Evolutionary conservation across 225 moss, liverwort and hornwort genomes (phyloP), one percentile per base, ranked within the genome.

Genomic region (Sphagnum tenellum): DNA sequence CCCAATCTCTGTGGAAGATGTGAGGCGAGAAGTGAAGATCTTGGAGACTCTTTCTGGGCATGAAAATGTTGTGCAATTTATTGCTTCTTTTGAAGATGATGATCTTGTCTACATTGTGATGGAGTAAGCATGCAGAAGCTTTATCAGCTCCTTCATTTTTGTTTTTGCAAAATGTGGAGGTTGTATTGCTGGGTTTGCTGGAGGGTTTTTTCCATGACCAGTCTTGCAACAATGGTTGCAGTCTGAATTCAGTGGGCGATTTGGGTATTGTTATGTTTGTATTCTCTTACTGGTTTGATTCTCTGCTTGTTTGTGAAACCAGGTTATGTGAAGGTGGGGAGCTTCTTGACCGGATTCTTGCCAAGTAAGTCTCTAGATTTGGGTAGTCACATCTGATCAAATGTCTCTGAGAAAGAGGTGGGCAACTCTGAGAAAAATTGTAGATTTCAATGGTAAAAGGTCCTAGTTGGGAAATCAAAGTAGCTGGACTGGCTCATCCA

Each of bases 321-420:
- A 89, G 89, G 78, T 82, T 96, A 55, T 96, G 92, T 69, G 95
- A 96, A 87, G 95, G 95, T 44, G 95, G 95, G 57, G 95, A 96
- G 68, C 92, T 96, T 75, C 78, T 96, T 67, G 95, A 96, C 71
- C 88, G 88, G 66, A 96, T 96, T 74, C 79, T 89, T 57, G 72
- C 86, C 66, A 89, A 89, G 89, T 89, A 78, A 75, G 84, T 75
- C 29, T 48, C 14, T 9, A 29, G 29, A 29, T 29, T 29, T 29
- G 29, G 29, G 29, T 29, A 29, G 29, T 29, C 29, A 29, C 29
- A 29, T 29, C 29, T 29, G 29, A 29, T 29, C 29, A 29, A 29
- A 29, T 29, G 29, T 29, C 29, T 29, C 29, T 29, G 29, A 29
- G 29, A 29, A 29, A 29, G 29, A 29, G 29, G 29, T 29, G 29